Conservation (phyloP, 129 eudicot species). For the Flaveria linearis region DNA sequence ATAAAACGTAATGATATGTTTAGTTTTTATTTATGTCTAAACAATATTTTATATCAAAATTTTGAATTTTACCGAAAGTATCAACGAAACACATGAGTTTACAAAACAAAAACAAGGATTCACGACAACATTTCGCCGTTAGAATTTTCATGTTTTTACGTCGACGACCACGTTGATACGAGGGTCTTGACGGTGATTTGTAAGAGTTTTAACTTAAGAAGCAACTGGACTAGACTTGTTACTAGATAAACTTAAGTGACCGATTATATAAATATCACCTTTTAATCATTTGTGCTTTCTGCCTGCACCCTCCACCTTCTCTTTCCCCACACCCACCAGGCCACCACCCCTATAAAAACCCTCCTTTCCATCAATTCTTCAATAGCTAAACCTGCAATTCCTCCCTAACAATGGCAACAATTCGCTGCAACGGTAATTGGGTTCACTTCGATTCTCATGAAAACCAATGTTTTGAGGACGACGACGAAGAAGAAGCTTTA, state of each 20-base stretch:
- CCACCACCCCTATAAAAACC: constrained; percentile 37
- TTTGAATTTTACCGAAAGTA: too few relatives aligned
- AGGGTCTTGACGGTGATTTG: too few relatives aligned
- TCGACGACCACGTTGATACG: too few relatives aligned
- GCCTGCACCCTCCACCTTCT: constrained; percentile 21
- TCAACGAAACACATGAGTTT: too few relatives aligned
- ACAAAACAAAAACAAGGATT: too few relatives aligned
- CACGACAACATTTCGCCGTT: too few relatives aligned
- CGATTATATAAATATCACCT: neutral
- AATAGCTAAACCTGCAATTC: neutral
- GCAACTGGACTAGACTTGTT: neutral
- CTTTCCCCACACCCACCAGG: constrained; percentile 24
- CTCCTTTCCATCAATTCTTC: constrained; percentile 19
- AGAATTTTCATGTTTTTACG: too few relatives aligned
- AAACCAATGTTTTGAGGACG: constrained; percentile 32
- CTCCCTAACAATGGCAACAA: constrained; percentile 40
- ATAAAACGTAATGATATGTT: too few relatives aligned
- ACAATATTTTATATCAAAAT: too few relatives aligned
- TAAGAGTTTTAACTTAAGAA: neutral
- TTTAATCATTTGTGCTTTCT: constrained; percentile 36
- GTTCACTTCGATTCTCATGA: constrained; percentile 32
- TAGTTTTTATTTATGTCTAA: too few relatives aligned
- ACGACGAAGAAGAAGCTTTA: constrained; percentile 57
- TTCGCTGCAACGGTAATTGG: constrained; percentile 31
- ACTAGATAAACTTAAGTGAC: neutral